Percentiles rank a stretch among this genome's conserved stretches.
Conservation (phyloP, 2,329 filamentous ascomycete genomes). For the Scedosporium aurantiacum region DNA sequence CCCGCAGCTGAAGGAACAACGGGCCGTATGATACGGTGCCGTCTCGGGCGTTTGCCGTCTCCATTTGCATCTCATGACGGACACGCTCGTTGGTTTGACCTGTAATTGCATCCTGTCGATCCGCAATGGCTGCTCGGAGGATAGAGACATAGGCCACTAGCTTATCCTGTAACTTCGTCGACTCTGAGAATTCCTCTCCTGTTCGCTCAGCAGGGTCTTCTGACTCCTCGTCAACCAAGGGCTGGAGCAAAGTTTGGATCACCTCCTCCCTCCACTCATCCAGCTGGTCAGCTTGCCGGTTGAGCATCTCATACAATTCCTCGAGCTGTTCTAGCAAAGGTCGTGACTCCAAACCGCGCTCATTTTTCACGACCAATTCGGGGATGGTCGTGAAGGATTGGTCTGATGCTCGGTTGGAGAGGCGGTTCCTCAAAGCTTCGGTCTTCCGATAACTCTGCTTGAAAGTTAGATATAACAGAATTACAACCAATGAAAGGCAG, state of each 20-base stretch:
- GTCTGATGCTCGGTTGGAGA: slow-evolving; percentile 40
- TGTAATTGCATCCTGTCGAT: slow-evolving; percentile 65
- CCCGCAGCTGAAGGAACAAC: slow-evolving; percentile 41
- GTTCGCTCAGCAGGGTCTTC: slow-evolving; percentile 50
- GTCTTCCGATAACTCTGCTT: slow-evolving; percentile 15
- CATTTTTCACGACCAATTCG: slow-evolving; percentile 36
- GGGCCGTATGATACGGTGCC: slow-evolving; percentile 63
- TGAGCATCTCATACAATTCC: slow-evolving; percentile 52
- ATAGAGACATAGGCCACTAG: slow-evolving; percentile 78
- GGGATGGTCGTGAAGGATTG: slow-evolving; percentile 54
- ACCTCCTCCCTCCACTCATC: slow-evolving; percentile 66
- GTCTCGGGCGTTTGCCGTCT: slow-evolving; percentile 47
- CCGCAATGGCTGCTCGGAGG: slow-evolving; percentile 63
- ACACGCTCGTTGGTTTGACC: slow-evolving; percentile 68
- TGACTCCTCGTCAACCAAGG: slow-evolving; percentile 75
- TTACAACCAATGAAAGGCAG: slow-evolving; percentile 6
- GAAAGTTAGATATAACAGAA: neutral
- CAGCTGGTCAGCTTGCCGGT: slow-evolving; percentile 60
- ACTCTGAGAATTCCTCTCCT: slow-evolving; percentile 82
- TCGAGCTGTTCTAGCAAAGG: slow-evolving; percentile 56
- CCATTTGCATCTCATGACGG: slow-evolving; percentile 57
- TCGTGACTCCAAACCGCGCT: slow-evolving; percentile 62
- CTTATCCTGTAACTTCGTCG: slow-evolving; percentile 78
- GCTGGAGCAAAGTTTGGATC: slow-evolving; percentile 58
- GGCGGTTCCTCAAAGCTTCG: slow-evolving; percentile 44